A percentile compares a stretch with the other conserved stretches of the same genome.
Evolutionary conservation across 805 yeast genomes (phyloP).

Genomic region (Jamesozyma gamospora): DNA sequence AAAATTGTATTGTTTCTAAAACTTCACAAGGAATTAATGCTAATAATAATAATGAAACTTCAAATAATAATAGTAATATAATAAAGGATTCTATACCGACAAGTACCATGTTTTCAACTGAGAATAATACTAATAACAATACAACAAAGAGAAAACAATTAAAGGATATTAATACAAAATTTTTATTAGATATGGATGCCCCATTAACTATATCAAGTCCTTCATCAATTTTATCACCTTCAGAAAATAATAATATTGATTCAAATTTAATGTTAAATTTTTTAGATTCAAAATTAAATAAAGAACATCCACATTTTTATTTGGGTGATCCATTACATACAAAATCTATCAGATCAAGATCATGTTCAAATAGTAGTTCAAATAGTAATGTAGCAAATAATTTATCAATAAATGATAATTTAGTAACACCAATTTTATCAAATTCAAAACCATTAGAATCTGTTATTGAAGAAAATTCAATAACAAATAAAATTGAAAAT

Average conservation of each 20-base stretch:
- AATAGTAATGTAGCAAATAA: not conserved
- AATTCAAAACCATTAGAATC: not conserved
- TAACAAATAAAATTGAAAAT: not conserved
- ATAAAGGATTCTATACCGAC: not conserved
- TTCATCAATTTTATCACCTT: constrained; percentile 7
- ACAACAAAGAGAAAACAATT: constrained; percentile 22
- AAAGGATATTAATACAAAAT: constrained; percentile 28
- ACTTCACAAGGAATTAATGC: not conserved
- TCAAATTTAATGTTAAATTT: not conserved
- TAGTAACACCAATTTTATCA: not conserved
- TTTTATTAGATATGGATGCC: constrained; percentile 12
- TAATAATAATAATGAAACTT: not conserved
- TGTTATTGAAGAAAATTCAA: not conserved
- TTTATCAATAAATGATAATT: not conserved
- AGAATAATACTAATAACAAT: not conserved
- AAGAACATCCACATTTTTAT: constrained; percentile 73
- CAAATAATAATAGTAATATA: not conserved
- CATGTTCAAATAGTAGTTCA: constrained; percentile 11
- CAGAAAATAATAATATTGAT: constrained; percentile 1
- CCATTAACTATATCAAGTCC: constrained; percentile 9
- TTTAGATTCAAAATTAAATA: constrained; percentile 1
- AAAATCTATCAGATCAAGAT: constrained; percentile 36
- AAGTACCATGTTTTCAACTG: not conserved
- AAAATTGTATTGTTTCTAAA: too few relatives aligned
- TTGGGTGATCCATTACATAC: constrained; percentile 56